phyloP scores from a whole-genome alignment of 345 rosid genomes.

The Streptanthus diversifolius region DNA sequence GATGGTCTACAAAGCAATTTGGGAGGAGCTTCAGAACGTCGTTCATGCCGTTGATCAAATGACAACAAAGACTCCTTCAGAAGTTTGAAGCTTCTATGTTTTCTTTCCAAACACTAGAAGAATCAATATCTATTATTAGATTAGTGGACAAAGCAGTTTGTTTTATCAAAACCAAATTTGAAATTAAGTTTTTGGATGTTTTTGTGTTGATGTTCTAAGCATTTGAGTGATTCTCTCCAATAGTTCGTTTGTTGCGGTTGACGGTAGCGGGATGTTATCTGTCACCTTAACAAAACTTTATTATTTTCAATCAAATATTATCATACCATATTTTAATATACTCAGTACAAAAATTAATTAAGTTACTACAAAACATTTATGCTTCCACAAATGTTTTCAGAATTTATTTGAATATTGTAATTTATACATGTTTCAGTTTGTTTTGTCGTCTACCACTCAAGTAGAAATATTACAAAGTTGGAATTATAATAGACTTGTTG shows the following conservation, averaged over 20 bases:
- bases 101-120: background rate
- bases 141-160: background rate
- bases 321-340: no score
- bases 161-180: background rate
- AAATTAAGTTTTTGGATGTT: background rate
- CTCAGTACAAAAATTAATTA: no score
- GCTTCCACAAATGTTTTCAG: no score
- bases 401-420: no score
- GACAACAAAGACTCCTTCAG: slow-evolving; percentile 82
- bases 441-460: no score
- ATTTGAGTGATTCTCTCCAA: background rate
- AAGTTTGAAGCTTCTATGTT: slow-evolving; percentile 39
- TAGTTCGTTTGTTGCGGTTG: background rate
- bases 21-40: slow-evolving; percentile 96
- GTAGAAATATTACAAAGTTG: no score
- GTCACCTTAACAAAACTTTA: background rate
- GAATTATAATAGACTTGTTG: no score
- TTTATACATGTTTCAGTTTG: no score
- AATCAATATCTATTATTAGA: slow-evolving; percentile 3
- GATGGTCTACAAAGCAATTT: slow-evolving; percentile 95
- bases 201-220: background rate
- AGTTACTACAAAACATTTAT: no score
- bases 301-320: background rate
- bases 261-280: background rate
- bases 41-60: slow-evolving; percentile 96